These are phyloP conservation scores for Vigna hirtella DNA, from an alignment of 306 rosid species.

Conservation along the genomic window DNA sequence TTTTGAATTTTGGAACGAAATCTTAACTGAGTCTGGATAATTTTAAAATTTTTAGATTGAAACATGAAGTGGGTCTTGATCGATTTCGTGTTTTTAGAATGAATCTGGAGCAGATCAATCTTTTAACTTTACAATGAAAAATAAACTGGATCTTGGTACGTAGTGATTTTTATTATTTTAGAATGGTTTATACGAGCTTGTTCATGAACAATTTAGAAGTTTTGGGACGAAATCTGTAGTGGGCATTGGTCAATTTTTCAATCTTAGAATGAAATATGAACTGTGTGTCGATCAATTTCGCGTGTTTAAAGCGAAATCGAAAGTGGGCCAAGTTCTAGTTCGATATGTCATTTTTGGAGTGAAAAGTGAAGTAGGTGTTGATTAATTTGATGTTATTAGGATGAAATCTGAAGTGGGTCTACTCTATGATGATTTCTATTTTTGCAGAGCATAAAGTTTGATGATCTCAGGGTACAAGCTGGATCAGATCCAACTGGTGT, in stretches of 20 bases:
- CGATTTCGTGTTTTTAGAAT: too few relatives aligned
- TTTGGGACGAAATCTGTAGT: too few relatives aligned
- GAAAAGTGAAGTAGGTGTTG: too few relatives aligned
- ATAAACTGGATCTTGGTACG: background rate
- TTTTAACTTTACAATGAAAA: background rate
- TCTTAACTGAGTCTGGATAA: background rate
- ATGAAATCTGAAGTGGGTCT: conserved; percentile 1
- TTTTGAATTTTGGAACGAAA: background rate
- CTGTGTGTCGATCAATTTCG: background rate
- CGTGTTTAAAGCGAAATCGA: background rate
- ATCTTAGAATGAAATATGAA: background rate
- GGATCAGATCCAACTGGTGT: conserved; percentile 91
- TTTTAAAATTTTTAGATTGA: background rate
- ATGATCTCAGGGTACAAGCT: conserved; percentile 76
- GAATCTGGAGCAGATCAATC: background rate
- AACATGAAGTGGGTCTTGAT: too few relatives aligned
- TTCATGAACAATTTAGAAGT: background rate
- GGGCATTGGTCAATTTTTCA: background rate
- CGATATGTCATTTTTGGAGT: too few relatives aligned
- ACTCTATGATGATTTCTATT: background rate
- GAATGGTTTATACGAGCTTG: background rate
- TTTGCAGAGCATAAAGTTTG: conserved; percentile 76
- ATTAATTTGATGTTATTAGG: background rate
- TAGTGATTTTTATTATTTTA: background rate
- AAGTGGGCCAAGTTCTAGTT: background rate